Base-by-base conservation (phyloP, 495 filamentous ascomycete genomes). In the Hypomontagnella submonticulosa region DNA sequence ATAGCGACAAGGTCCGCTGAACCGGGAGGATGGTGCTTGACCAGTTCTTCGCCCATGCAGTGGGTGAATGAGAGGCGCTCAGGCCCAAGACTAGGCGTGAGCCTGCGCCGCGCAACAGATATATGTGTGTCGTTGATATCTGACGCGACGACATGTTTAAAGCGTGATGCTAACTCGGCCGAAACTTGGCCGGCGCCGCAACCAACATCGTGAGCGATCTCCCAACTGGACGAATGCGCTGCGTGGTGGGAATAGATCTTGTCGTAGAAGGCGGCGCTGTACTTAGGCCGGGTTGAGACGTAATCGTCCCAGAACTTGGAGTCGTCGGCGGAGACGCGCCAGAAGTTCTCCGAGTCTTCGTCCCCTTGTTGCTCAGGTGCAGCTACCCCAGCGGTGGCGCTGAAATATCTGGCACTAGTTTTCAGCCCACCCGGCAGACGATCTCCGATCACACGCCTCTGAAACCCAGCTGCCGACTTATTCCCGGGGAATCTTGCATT, bases 201-300 rank as follows among this genome's bases (percentile, higher is more conserved):
- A 34, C 71, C 74, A 9, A 76, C 59, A 42, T 76, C 73, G 37
- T 72, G 66, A n/a, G 71, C 73, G 13, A 68, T 41, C 19, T 15
- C 15, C 38, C 50, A 62, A 30, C 10, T 30, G 18, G 30, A 34
- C n/a, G 61, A 62, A 18, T 73, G 68, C 7, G 32, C 49, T 9
- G 57, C 30, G 15, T 75, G 73, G 40, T 75, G 71, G 53, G 51
- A 33, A 43, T 67, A 74, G 54, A 75, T 59, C 8, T 57, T 51
- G 4, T 72, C 40, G 55, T 72, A 75, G 19, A 75, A 70, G 1
- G 40, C 20, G 2, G 23, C 48, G 15, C 19, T 43, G 48, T 61
- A 61, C 15, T 13, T 34, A 6, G 57, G 57, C 37, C 57, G 48
- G 3, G 57, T 61, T 4, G 57, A 42, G 30, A 53, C 32, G 19